These are phyloP conservation scores for Ceriops zippeliana DNA, from an alignment of 345 rosid species.

Conservation along the genomic window DNA sequence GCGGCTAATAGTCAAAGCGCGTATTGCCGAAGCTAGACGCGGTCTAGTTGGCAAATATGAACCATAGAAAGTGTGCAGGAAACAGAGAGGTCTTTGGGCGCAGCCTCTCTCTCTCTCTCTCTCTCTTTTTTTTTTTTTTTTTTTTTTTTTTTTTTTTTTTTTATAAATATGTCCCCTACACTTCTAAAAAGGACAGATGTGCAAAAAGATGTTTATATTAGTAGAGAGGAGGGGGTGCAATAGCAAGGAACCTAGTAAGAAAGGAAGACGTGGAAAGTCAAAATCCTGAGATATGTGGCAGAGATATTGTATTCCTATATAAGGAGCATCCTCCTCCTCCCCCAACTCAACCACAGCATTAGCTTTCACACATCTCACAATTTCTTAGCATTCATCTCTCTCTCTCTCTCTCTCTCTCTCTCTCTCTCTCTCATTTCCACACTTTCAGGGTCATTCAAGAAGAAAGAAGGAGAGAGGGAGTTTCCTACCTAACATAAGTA, in stretches of 20 bases:
- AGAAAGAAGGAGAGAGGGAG: no score
- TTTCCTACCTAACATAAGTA: no score
- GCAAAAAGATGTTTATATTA: neutral
- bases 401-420: neutral
- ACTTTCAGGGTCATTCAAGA: neutral
- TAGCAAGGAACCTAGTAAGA: neutral
- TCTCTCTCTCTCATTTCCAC: neutral
- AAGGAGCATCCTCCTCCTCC: neutral
- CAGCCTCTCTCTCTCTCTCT: neutral
- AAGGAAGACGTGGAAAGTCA: neutral
- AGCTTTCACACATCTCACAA: neutral
- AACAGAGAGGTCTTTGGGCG: neutral
- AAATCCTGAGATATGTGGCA: neutral
- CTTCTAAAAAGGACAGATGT: neutral
- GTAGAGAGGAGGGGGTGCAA: neutral
- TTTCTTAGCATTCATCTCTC: neutral
- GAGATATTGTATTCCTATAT: slow-evolving; percentile 7
- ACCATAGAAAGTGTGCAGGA: neutral
- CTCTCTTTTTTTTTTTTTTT: no score
- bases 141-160: no score
- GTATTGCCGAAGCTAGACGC: slow-evolving; percentile 20
- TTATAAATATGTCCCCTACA: no score
- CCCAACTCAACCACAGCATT: neutral
- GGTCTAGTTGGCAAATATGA: neutral
- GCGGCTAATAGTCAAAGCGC: slow-evolving; percentile 20